These are phyloP conservation scores for Aureobasidium musti DNA, from an alignment of 2,329 filamentous ascomycete genomes.

Conservation along the genomic window DNA sequence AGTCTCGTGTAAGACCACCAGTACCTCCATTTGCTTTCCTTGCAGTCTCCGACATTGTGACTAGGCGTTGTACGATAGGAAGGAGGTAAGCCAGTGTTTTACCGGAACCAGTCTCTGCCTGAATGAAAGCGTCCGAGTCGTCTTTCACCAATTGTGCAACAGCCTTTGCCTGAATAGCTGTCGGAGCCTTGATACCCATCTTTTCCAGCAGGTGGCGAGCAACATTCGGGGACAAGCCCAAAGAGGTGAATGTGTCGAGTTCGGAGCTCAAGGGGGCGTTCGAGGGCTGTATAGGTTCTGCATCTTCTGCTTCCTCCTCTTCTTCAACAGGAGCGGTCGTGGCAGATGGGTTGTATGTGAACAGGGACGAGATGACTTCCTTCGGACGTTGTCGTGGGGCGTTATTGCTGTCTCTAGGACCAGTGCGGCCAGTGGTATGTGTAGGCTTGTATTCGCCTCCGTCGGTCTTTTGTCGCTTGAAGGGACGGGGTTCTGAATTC, in stretches of 20 bases:
- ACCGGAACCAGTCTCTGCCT: constrained; percentile 95
- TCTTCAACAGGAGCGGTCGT: constrained; percentile 60
- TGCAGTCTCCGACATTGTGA: constrained; percentile 65
- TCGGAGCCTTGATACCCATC: constrained; percentile 85
- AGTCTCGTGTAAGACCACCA: constrained; percentile 70
- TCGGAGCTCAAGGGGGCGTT: constrained; percentile 88
- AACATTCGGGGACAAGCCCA: constrained; percentile 78
- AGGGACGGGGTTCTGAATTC: constrained; percentile 20
- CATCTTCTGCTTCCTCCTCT: constrained; percentile 46
- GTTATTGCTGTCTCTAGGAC: constrained; percentile 13
- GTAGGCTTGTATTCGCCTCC: constrained; percentile 21
- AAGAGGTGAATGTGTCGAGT: constrained; percentile 78
- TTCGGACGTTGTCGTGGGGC: constrained; percentile 41
- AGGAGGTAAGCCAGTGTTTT: constrained; percentile 96
- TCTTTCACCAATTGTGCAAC: constrained; percentile 77
- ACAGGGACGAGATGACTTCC: constrained; percentile 85
- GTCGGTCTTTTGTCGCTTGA: constrained; percentile 34
- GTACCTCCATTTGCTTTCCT: constrained; percentile 46
- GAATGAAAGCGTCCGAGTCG: constrained; percentile 89
- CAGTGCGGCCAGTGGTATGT: constrained; percentile 21
- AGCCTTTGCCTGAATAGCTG: constrained; percentile 89
- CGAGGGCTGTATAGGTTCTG: constrained; percentile 68
- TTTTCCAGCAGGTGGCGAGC: constrained; percentile 83
- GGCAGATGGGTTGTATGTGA: constrained; percentile 81
- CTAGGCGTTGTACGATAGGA: constrained; percentile 85